Conservation (phyloP, 2,329 filamentous ascomycete genomes). For the Colletotrichum echinochloae region DNA sequence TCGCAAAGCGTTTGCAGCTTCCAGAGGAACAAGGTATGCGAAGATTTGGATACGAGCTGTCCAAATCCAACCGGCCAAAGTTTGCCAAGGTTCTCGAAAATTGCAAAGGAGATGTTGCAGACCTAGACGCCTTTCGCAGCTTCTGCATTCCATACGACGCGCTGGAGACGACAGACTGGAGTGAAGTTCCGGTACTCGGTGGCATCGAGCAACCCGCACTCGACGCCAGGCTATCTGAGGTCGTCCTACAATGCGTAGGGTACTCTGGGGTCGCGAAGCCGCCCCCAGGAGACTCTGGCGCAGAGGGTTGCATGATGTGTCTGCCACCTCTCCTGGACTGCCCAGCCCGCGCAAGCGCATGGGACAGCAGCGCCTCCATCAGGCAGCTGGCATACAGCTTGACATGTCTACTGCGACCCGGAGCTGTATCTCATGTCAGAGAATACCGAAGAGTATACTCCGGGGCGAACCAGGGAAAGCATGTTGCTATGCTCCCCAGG, state of each 20-base stretch:
- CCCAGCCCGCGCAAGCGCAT: conserved; percentile 65
- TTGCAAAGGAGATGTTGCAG: conserved; percentile 31
- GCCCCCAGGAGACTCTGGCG: conserved; percentile 40
- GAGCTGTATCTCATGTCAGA: conserved; percentile 43
- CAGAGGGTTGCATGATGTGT: conserved; percentile 63
- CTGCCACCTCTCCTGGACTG: conserved; percentile 73
- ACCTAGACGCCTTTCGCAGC: conserved; percentile 44
- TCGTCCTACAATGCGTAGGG: conserved; percentile 49
- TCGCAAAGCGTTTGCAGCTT: conserved; percentile 58
- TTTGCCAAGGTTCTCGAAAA: conserved; percentile 41
- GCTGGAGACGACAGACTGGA: conserved; percentile 34
- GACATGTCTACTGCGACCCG: conserved; percentile 40
- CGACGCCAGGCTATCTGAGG: conserved; percentile 56
- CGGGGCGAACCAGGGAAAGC: conserved; percentile 33
- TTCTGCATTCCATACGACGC: conserved; percentile 50
- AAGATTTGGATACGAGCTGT: conserved; percentile 53
- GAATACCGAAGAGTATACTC: conserved; percentile 53
- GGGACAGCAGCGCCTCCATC: conserved; percentile 64
- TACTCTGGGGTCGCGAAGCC: conserved; percentile 52
- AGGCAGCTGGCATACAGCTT: conserved; percentile 68
- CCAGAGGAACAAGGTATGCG: conserved; percentile 45
- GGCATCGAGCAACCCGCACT: conserved; percentile 39
- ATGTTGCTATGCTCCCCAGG: conserved; percentile 25
- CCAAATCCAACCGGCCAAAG: conserved; percentile 45
- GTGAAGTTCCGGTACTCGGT: conserved; percentile 18